Conservation (phyloP, 2,329 filamentous ascomycete species). For the Trichoderma asperellum region DNA sequence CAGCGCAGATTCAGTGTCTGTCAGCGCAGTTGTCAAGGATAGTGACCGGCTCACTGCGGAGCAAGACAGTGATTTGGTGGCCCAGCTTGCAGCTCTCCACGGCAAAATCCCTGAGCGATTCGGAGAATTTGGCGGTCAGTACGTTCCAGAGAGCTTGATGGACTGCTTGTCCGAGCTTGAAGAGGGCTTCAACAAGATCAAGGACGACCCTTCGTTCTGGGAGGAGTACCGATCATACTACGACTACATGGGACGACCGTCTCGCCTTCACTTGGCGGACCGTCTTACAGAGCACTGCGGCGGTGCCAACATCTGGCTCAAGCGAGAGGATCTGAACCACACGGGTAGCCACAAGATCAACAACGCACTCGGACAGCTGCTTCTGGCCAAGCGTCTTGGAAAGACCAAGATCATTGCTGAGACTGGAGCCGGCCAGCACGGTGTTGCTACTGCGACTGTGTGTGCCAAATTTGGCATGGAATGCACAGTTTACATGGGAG, state of each 20-base stretch:
- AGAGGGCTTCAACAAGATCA: conserved; percentile 84
- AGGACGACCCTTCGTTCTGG: conserved; percentile 91
- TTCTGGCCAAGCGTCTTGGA: conserved; percentile 81
- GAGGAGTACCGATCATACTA: conserved; percentile 96
- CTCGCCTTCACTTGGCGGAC: conserved; percentile 86
- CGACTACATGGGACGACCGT: conserved; percentile 94
- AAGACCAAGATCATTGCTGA: conserved; percentile 98
- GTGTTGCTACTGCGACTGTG: conserved; percentile 94
- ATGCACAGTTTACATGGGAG: conserved; percentile 98
- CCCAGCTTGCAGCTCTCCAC: conserved; percentile 83
- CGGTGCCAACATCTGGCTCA: conserved; percentile 95
- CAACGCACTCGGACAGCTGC: conserved; percentile 91
- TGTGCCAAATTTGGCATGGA: conserved; percentile 98
- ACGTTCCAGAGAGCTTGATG: conserved; percentile 97
- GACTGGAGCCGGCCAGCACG: conserved; percentile 96
- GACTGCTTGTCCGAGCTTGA: conserved; percentile 92
- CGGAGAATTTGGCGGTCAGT: conserved; percentile 95
- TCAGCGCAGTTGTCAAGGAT: conserved; percentile 65
- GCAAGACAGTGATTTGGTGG: conserved; percentile 66
- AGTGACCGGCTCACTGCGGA: conserved; percentile 65
- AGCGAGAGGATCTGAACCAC: conserved; percentile 96
- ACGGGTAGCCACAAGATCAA: conserved; percentile 99
- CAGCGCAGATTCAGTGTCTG: conserved; percentile 50
- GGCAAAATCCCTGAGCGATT: conserved; percentile 82
- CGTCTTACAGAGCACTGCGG: conserved; percentile 86